Conservation (phyloP, 768 basidiomycete species). For the Boletus huronensis region DNA sequence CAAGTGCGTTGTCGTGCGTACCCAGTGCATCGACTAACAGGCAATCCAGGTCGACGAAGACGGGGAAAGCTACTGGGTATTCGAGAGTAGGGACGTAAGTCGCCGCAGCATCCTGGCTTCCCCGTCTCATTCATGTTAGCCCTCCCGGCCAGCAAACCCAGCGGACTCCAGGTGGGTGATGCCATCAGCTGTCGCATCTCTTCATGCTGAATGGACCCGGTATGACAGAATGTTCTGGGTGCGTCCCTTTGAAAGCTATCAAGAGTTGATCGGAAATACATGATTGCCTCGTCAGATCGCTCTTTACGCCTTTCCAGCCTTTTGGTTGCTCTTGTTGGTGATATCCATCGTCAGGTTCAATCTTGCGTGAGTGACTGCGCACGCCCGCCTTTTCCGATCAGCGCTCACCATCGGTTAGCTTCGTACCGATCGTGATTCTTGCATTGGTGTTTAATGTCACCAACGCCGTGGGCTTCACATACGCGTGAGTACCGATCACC, state of each 20-base stretch:
- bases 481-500: constrained; percentile 57
- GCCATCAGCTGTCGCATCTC: constrained; percentile 2
- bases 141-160: constrained; percentile 83
- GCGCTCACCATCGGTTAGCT: constrained; percentile 45
- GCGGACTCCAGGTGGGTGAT: constrained; percentile 75
- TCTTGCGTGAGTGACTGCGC: constrained; percentile 59
- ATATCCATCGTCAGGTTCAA: constrained; percentile 88
- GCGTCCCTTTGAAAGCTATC: constrained; percentile 24
- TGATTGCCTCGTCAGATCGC: constrained; percentile 55
- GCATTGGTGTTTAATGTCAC: constrained; percentile 96
- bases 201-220: constrained; percentile 6
- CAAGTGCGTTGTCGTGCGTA: constrained; percentile 46
- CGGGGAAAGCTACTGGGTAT: constrained; percentile 96
- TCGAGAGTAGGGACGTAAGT: constrained; percentile 92
- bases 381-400: constrained; percentile 3
- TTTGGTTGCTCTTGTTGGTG: constrained; percentile 85
- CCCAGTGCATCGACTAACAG: background rate
- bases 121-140: constrained; percentile 42
- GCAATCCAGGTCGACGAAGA: constrained; percentile 81
- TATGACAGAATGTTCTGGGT: constrained; percentile 88
- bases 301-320: constrained; percentile 81
- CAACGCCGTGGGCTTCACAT: constrained; percentile 96
- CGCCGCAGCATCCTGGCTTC: background rate
- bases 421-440: constrained; percentile 90
- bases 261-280: constrained; percentile 12